These are phyloP conservation scores for Saccharomyces hybrid DNA, from an alignment of 1,139 yeast genomes.

Conservation along the genomic window DNA sequence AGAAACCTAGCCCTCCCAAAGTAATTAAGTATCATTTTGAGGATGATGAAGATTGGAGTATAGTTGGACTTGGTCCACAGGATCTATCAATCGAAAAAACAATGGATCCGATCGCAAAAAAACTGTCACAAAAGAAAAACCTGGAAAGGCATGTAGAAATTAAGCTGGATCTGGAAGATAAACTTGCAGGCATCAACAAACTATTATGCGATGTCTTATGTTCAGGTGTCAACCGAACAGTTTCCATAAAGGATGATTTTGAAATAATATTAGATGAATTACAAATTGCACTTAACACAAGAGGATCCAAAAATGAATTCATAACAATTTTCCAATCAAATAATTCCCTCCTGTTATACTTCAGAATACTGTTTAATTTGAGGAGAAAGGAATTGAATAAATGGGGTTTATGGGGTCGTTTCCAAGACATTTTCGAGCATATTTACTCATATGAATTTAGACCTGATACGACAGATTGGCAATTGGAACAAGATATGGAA, in stretches of 20 bases:
- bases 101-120: slow-evolving; percentile 21
- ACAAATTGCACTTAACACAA: slow-evolving; percentile 19
- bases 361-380: slow-evolving; percentile 24
- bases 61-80: slow-evolving; percentile 31
- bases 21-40: slow-evolving; percentile 22
- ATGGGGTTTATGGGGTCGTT: slow-evolving; percentile 19
- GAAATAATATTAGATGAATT: slow-evolving; percentile 28
- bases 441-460: slow-evolving; percentile 18
- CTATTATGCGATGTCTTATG: slow-evolving; percentile 13
- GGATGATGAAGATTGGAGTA: slow-evolving; percentile 30
- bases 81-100: slow-evolving; percentile 18
- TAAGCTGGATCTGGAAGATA: slow-evolving; percentile 25
- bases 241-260: slow-evolving; percentile 14
- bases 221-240: slow-evolving; percentile 7
- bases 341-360: slow-evolving; percentile 22
- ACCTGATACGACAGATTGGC: slow-evolving; percentile 19
- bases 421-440: slow-evolving; percentile 16
- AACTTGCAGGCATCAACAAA: slow-evolving; percentile 21
- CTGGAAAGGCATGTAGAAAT: slow-evolving; percentile 24
- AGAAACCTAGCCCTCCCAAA: slow-evolving; percentile 7
- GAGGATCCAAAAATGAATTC: slow-evolving; percentile 24
- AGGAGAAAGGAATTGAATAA: slow-evolving; percentile 14
- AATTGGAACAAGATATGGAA: neutral
- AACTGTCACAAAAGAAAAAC: slow-evolving; percentile 25
- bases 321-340: slow-evolving; percentile 24